A percentile compares a stretch with the other conserved stretches of the same genome.
These are phyloP conservation scores for Clonostachys chloroleuca DNA, from an alignment of 2,329 filamentous ascomycete species.

Conservation along the genomic window DNA sequence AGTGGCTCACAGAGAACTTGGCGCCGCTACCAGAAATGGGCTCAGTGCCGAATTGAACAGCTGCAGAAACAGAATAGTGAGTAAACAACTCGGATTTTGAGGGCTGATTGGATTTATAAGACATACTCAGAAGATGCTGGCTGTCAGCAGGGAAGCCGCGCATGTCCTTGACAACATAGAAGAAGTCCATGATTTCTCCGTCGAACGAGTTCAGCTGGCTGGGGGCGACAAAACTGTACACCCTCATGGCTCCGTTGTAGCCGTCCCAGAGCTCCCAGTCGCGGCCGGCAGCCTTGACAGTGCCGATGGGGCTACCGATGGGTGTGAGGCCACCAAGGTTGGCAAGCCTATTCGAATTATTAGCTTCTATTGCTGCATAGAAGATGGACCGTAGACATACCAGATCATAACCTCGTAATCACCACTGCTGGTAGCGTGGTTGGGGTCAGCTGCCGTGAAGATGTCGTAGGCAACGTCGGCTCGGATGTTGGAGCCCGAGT, in stretches of 20 bases:
- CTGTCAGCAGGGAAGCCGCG: conserved; percentile 36
- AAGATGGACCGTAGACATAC: conserved; percentile 5
- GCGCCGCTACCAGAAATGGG: conserved; percentile 39
- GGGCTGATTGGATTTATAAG: not conserved
- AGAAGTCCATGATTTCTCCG: conserved; percentile 52
- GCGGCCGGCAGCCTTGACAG: conserved; percentile 44
- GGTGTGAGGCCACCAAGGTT: conserved; percentile 9
- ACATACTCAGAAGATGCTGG: conserved; percentile 43
- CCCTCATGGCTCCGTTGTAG: conserved; percentile 50
- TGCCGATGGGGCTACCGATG: conserved; percentile 36
- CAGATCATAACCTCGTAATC: conserved; percentile 63
- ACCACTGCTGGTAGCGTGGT: conserved; percentile 24
- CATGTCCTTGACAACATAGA: conserved; percentile 43
- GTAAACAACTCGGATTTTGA: not conserved
- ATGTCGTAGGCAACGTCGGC: conserved; percentile 57
- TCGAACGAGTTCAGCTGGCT: conserved; percentile 42
- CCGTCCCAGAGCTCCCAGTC: conserved; percentile 55
- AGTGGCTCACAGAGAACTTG: conserved; percentile 6
- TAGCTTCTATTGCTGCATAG: not conserved
- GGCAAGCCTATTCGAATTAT: conserved; percentile 9
- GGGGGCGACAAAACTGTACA: conserved; percentile 48
- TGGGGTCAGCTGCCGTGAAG: conserved; percentile 42
- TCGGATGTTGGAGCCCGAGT: conserved; percentile 22
- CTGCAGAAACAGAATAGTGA: conserved; percentile 22
- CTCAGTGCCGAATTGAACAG: conserved; percentile 40